Base-by-base conservation (phyloP, 176 grass and related monocot genomes). In the Neostapfia colusana region DNA sequence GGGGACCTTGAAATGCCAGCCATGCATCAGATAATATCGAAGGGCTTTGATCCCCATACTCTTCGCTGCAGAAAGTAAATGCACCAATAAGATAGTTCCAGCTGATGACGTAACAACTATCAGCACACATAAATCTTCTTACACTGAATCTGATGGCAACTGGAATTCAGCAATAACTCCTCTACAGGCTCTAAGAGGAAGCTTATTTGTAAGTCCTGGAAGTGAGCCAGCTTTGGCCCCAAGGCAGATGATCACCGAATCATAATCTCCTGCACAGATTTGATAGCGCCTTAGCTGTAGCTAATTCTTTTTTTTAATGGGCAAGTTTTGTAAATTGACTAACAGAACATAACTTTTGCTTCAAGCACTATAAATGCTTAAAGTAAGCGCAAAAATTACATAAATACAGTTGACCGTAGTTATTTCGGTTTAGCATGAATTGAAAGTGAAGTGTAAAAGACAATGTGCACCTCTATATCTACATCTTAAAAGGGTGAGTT, bases 21-120 rank as follows among this genome's bases (percentile, higher is more conserved):
- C 91, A 98, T 79, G 91, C 87, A 79, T 92, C 95, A 72, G 91
- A 93, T 65, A 97, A 79, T 34, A 97, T 93, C 9, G 91, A 92
- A 59, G 95, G 89, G 16, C 89, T 98, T 74, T 82, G 82, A 76
- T 75, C 78, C 70, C 59, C 69, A 62, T 92, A 93, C 35, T 79
- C 85, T 76, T 76, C 77, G 20, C 95, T 98, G 83, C 42, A 88
- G 24, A 14, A 48, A 81, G 61, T 62, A 79, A 27, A 84, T 17
- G 10, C 31, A 46, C 49, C 35, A 85, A 48, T 76, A 10, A 78
- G 21, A 73, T 41, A 78, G 11, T 70, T 51, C 23, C 40, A 46
- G n/a, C 7, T 57, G 13, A n/a, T 49, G 13, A 41, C 49, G 28
- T 34, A 67, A 58, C 17, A 43, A 71, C 4, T 65, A 44, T 10